These are phyloP conservation scores for Pythium insidiosum DNA, from an alignment of 352 stramenopile species.

Conservation along the genomic window DNA sequence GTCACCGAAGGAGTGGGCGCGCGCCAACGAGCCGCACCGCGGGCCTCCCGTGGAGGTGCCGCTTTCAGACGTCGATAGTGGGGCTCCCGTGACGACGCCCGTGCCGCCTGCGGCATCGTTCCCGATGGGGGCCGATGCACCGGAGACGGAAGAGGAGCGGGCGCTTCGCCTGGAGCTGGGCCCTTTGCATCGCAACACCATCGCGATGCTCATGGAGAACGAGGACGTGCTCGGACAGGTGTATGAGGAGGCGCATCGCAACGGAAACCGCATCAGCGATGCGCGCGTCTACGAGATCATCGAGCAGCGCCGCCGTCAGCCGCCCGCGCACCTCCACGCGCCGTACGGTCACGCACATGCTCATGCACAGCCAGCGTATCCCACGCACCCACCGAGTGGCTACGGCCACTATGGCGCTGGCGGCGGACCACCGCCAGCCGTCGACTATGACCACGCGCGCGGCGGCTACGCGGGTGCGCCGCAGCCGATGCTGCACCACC, in stretches of 20 bases:
- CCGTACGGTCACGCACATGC: not conserved
- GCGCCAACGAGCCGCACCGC: conserved; percentile 52
- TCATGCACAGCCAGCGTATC: conserved; percentile 4
- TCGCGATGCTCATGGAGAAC: conserved; percentile 63
- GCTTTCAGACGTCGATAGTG: conserved; percentile 41
- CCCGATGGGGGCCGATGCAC: not conserved
- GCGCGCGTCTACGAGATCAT: conserved; percentile 73
- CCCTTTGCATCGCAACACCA: conserved; percentile 63
- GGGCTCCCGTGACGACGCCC: conserved; percentile 7
- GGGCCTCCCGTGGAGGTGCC: conserved; percentile 53
- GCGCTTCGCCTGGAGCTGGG: conserved; percentile 58
- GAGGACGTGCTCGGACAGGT: conserved; percentile 69
- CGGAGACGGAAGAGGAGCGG: conserved; percentile 44
- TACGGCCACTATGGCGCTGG: conserved; percentile 3
- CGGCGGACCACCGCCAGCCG: not conserved
- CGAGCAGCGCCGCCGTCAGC: conserved; percentile 43
- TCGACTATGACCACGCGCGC: conserved; percentile 1
- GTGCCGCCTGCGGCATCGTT: conserved; percentile 1
- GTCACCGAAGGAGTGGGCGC: conserved; percentile 76
- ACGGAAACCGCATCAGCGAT: conserved; percentile 69
- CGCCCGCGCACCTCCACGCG: conserved; percentile 6
- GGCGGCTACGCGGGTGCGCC: conserved; percentile 14
- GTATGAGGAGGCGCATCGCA: conserved; percentile 72
- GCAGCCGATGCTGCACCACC: conserved; percentile 4
- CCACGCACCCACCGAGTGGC: conserved; percentile 3